phyloP scores from a whole-genome alignment of 179 eudicot genomes.

The Sideroxylon spinosum region DNA sequence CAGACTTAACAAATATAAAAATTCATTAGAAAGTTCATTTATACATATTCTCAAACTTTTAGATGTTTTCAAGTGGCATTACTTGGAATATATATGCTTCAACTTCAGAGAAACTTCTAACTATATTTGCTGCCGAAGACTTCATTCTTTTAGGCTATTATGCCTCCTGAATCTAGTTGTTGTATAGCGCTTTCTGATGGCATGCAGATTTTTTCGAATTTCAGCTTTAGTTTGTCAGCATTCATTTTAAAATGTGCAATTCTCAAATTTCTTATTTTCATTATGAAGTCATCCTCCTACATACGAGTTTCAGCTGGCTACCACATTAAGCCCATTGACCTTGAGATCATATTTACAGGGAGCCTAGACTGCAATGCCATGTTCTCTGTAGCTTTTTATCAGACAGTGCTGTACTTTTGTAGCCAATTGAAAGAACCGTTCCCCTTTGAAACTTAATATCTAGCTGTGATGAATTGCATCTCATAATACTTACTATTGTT shows the following conservation, averaged over 20 bases:
- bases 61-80: background rate
- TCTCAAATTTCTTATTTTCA: background rate
- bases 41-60: background rate
- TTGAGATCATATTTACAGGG: too few relatives aligned
- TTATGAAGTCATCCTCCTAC: background rate
- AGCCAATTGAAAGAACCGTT: slow-evolving; percentile 5
- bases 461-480: background rate
- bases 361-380: background rate
- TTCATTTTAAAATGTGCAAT: too few relatives aligned
- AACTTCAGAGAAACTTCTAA: background rate
- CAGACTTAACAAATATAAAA: background rate
- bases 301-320: background rate
- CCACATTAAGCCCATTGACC: background rate
- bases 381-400: background rate
- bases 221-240: too few relatives aligned
- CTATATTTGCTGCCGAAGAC: background rate
- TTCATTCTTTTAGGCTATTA: background rate
- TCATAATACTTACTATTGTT: slow-evolving; percentile 14
- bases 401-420: background rate
- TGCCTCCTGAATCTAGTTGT: background rate
- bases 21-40: background rate
- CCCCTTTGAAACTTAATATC: background rate
- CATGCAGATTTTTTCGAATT: background rate
- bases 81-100: background rate
- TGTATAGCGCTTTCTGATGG: background rate